These are phyloP conservation scores for Adansonia madagascariensis DNA, from an alignment of 441 rosid genomes.

Conservation along the genomic window DNA sequence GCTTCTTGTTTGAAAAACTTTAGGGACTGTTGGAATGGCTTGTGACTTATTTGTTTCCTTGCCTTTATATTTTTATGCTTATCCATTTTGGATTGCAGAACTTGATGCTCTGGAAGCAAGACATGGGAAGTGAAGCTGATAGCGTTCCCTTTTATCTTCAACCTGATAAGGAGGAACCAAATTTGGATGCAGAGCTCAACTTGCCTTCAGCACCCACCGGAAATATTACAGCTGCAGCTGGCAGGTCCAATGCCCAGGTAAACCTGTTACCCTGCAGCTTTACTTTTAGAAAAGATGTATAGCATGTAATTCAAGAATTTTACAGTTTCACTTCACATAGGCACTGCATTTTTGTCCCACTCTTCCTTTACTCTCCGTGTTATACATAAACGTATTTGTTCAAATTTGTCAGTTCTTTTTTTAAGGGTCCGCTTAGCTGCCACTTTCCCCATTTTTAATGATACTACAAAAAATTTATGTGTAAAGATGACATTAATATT, in stretches of 20 bases:
- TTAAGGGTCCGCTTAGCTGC: neutral
- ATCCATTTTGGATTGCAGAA: conserved; percentile 52
- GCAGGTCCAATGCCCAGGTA: conserved; percentile 69
- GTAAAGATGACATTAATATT: neutral
- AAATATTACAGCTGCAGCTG: conserved; percentile 50
- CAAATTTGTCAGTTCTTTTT: neutral
- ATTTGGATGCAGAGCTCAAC: conserved; percentile 67
- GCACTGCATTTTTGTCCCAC: neutral
- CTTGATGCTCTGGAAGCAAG: conserved; percentile 93
- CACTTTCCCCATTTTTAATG: neutral
- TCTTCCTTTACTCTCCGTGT: neutral
- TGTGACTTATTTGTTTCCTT: neutral
- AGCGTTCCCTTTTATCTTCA: conserved; percentile 94
- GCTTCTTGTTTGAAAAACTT: neutral
- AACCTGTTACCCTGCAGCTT: conserved; percentile 24
- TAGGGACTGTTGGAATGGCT: neutral
- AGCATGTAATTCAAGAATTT: neutral
- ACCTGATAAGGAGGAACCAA: conserved; percentile 69
- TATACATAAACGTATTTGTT: neutral
- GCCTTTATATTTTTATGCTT: neutral
- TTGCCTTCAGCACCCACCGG: conserved; percentile 84
- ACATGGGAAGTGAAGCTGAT: conserved; percentile 82
- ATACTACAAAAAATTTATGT: neutral
- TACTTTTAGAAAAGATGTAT: neutral
- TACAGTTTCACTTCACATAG: neutral